Conservation (phyloP, 2,329 filamentous ascomycete species). For the Apiospora sp. region DNA sequence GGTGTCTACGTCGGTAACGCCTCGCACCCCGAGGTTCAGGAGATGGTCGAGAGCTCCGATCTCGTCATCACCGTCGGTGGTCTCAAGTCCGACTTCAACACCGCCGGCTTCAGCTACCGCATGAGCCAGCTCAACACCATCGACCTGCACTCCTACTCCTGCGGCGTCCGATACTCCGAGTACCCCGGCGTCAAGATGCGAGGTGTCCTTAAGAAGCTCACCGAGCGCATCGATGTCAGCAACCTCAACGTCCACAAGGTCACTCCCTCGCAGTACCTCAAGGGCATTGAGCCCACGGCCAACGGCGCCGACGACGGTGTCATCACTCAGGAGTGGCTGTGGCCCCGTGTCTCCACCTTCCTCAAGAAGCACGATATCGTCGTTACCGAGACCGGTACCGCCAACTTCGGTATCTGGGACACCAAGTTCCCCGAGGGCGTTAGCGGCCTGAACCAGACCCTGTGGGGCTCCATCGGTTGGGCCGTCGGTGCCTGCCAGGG, state of each 20-base stretch:
- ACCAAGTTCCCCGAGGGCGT: constrained; percentile 81
- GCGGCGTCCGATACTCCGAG: constrained; percentile 78
- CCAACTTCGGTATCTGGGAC: constrained; percentile 89
- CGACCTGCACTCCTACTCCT: constrained; percentile 79
- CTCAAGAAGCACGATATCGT: constrained; percentile 77
- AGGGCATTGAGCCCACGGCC: constrained; percentile 49
- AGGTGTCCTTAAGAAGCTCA: constrained; percentile 77
- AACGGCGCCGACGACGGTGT: constrained; percentile 47
- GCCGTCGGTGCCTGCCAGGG: constrained; percentile 66
- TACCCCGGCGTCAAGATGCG: constrained; percentile 82
- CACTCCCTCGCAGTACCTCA: constrained; percentile 59
- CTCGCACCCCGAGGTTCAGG: constrained; percentile 69
- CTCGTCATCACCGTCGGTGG: constrained; percentile 75
- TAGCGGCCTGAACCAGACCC: constrained; percentile 81
- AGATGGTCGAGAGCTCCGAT: constrained; percentile 73
- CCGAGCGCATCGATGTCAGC: constrained; percentile 63
- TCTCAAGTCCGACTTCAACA: constrained; percentile 79
- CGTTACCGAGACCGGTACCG: constrained; percentile 86
- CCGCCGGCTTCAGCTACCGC: constrained; percentile 81
- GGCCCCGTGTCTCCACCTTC: constrained; percentile 79
- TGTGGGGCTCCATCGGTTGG: constrained; percentile 74
- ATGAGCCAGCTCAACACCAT: constrained; percentile 81
- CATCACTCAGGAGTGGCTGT: constrained; percentile 79
- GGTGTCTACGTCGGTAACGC: constrained; percentile 87
- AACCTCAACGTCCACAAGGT: constrained; percentile 61